Evolutionary conservation across 345 rosid species (phyloP), one percentile per base, ranked within the genome.

Genomic region (Melaleuca quinquenervia): DNA sequence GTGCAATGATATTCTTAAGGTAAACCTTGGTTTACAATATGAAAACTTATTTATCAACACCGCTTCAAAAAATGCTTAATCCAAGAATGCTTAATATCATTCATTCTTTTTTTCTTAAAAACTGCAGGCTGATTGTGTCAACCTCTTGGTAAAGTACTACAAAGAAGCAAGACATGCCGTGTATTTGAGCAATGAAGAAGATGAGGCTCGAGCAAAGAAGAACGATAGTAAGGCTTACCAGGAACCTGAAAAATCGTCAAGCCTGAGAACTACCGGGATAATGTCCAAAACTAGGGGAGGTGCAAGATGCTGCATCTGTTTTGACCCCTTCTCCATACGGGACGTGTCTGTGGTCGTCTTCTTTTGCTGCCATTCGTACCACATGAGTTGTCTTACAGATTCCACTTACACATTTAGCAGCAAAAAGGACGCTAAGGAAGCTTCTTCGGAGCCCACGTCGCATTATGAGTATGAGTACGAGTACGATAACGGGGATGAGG

Each of bases 341-440:
- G 94, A 92, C 24, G 96, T 92, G 70, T 94, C 98, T 0, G 97
- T 94, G 3, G 90, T 95, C 14, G 90, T 92, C 82, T 98, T 98
- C 96, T 96, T 95, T 89, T 98, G 99, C 88, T 96, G 99, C 83
- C 99, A 98, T 88, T 96, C 95, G 55, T 96, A 98, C 90, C 99
- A 98, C 90, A 89, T 84, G 93, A 88, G 88, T 36, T 98, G 99
- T 86, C 95, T 98, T 85, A 86, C 85, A 93, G 99, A 96, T 89
- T 94, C 98, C 36, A 91, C 94, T 88, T 93, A 94, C 22, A 93
- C 93, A 11, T 89, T 85, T 74, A 91, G 82, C 27, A 87, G 86
- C 86, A 89, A 93, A 82, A 90, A 91, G 85, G 90, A 84, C 52
- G 53, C 86, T 32, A 88, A 87, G 75, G 89, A 88, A 24, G 87